These are phyloP conservation scores for Adansonia madagascariensis DNA, from an alignment of 441 rosid species.

Conservation along the genomic window DNA sequence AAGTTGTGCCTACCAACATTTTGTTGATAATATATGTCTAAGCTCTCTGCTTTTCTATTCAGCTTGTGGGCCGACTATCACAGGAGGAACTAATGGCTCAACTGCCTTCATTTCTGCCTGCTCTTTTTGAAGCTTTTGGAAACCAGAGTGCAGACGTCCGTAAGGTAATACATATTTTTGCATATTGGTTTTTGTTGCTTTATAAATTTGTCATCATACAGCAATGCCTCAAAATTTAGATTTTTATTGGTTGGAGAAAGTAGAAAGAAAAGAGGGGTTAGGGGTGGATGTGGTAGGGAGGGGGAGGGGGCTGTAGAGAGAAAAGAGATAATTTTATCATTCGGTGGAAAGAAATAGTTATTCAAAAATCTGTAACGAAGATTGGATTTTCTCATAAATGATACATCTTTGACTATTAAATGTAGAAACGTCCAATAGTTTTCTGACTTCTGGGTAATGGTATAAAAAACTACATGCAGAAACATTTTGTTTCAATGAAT, in stretches of 20 bases:
- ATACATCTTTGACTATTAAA: background rate
- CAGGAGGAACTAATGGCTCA: constrained; percentile 84
- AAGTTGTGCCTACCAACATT: background rate
- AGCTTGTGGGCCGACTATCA: constrained; percentile 93
- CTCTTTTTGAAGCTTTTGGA: constrained; percentile 95
- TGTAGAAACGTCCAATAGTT: background rate
- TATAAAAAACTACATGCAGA: background rate
- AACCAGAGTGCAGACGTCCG: constrained; percentile 97
- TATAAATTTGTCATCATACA: background rate
- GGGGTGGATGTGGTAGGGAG: background rate
- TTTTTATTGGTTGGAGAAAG: constrained; percentile 8
- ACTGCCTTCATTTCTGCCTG: constrained; percentile 86
- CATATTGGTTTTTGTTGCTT: background rate
- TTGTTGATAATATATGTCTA: background rate
- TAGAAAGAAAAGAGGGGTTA: background rate
- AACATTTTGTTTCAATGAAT: too few species aligned
- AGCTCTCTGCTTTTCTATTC: constrained; percentile 35
- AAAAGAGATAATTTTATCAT: background rate
- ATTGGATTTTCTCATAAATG: background rate
- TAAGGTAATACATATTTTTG: constrained; percentile 57
- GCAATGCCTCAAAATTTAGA: background rate
- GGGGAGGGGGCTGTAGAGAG: background rate
- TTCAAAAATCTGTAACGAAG: background rate
- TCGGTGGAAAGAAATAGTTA: background rate
- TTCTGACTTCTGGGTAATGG: background rate